These are phyloP conservation scores for Sequoiadendron giganteum DNA, from an alignment of 75 land plant genomes.

Conservation along the genomic window DNA sequence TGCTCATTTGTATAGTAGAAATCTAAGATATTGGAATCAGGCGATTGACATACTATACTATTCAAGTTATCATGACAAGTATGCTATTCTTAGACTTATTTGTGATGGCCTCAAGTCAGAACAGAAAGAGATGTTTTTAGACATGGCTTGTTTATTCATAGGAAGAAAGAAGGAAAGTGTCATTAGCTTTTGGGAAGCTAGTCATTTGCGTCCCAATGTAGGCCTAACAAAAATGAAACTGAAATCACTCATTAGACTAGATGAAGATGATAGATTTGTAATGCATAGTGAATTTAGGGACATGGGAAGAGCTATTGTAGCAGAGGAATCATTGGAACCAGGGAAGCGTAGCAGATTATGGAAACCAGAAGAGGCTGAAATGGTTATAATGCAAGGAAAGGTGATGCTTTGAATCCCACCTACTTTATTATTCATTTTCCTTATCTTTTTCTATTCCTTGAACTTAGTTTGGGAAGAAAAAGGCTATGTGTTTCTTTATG, in stretches of 20 bases:
- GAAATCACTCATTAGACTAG: conserved; percentile 10
- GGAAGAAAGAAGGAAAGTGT: conserved; percentile 16
- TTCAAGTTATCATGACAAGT: not conserved
- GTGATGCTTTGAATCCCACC: not conserved
- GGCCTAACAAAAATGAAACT: conserved; percentile 4
- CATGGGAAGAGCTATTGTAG: conserved; percentile 12
- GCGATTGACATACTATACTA: not conserved
- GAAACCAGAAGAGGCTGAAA: conserved; percentile 9
- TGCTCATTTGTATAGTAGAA: not conserved
- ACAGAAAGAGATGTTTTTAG: conserved; percentile 11
- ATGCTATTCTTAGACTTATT: not conserved
- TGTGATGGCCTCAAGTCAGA: conserved; percentile 7
- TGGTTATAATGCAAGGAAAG: conserved; percentile 8
- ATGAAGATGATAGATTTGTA: conserved; percentile 12
- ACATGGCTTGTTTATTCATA: conserved; percentile 16
- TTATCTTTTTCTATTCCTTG: not conserved
- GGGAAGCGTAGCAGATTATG: conserved; percentile 11
- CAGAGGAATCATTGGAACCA: conserved; percentile 8
- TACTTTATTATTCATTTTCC: not conserved
- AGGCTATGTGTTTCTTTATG: not conserved
- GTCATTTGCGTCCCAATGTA: conserved; percentile 2
- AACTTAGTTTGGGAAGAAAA: not conserved
- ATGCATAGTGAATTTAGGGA: conserved; percentile 13
- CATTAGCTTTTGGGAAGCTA: conserved; percentile 14
- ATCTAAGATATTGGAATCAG: not conserved